Base-by-base conservation (phyloP, 768 basidiomycete genomes). In the Russula ochroleuca region DNA sequence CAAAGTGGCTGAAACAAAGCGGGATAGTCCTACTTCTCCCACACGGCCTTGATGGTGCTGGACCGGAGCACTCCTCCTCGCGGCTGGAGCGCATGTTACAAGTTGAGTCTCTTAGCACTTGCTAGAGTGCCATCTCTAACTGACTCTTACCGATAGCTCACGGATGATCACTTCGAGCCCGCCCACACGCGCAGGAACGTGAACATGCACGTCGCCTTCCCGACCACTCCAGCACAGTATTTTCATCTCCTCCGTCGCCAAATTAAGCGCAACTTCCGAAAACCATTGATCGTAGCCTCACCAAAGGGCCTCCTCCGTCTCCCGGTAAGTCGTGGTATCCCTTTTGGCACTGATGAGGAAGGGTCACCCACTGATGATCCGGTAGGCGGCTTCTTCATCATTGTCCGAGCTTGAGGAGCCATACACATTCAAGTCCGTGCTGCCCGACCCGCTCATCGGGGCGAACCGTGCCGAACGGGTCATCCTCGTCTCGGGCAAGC, bases 1-100 rank as follows among this genome's bases (percentile, higher is more conserved):
- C 93, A 4, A 97, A 97, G 78, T 97, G 94, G 94, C 75, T 92
- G 52, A 90, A 86, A 72, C 94, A 96, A 75, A 94, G 92, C 68
- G 94, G 89, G 0, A 81, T 97, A 23, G 87, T 92, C 5, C 75
- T 97, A 62, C 82, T 93, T 51, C 79, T 97, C 0, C 94, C 94
- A 28, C 94, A 97, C 65, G 94, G 94, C 17, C 78, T 92, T 17
- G 93, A 97, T 68, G 94, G 94, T 33, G 93, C 94, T 17, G 94
- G 94, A 2, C 94, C 94, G 0, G 94, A 97, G 72, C 94, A 97
- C 71, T 96, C 93, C 0, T 93, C 91, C 0, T 88, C 85, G 54
- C 84, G 94, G 17, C 79, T 96, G 47, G 94, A 97, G 71, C 80
- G 94, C 41, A 90, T 93, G 85, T 77, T 96, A n/a, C 94, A 94